A percentile compares a stretch with the other conserved stretches of the same genome.
These are phyloP conservation scores for Phellopilus nigrolimitatus DNA, from an alignment of 1,284 basidiomycete species.

Conservation along the genomic window DNA sequence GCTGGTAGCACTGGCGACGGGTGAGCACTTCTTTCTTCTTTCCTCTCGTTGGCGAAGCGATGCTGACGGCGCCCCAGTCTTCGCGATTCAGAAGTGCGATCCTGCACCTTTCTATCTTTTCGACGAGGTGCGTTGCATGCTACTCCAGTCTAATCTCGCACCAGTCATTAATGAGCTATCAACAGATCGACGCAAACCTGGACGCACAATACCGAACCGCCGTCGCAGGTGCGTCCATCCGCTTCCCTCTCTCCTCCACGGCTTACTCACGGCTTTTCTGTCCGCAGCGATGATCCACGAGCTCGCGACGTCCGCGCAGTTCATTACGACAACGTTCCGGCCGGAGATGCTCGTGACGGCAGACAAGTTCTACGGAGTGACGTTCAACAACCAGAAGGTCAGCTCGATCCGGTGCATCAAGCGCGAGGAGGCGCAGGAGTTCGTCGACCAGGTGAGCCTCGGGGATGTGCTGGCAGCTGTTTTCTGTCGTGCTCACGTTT, in stretches of 20 bases:
- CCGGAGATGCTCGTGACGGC: slow-evolving; percentile 95
- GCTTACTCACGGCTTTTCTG: slow-evolving; percentile 11
- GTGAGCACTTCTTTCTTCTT: slow-evolving; percentile 37
- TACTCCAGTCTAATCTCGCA: not conserved
- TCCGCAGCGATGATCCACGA: slow-evolving; percentile 87
- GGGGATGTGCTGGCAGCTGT: not conserved
- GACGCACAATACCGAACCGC: slow-evolving; percentile 98
- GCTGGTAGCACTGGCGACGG: slow-evolving; percentile 91
- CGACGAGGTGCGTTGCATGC: slow-evolving; percentile 66
- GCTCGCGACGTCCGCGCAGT: slow-evolving; percentile 84
- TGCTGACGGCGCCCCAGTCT: slow-evolving; percentile 51
- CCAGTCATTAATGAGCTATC: slow-evolving; percentile 1
- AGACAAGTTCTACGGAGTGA: slow-evolving; percentile 98
- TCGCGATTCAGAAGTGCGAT: slow-evolving; percentile 99
- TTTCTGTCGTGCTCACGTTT: too few relatives aligned
- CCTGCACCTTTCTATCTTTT: slow-evolving; percentile 99
- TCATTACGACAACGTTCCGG: slow-evolving; percentile 98
- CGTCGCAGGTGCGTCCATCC: slow-evolving; percentile 70
- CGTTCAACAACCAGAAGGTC: slow-evolving; percentile 95
- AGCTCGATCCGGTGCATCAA: slow-evolving; percentile 82
- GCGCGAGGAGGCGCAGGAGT: slow-evolving; percentile 81
- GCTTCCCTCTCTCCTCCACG: not conserved
- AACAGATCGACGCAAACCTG: slow-evolving; percentile 91
- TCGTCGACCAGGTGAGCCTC: slow-evolving; percentile 72
- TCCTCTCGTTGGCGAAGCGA: not conserved